Evolutionary conservation across 2,329 filamentous ascomycete species (phyloP).

Genomic region (Trichoderma breve): DNA sequence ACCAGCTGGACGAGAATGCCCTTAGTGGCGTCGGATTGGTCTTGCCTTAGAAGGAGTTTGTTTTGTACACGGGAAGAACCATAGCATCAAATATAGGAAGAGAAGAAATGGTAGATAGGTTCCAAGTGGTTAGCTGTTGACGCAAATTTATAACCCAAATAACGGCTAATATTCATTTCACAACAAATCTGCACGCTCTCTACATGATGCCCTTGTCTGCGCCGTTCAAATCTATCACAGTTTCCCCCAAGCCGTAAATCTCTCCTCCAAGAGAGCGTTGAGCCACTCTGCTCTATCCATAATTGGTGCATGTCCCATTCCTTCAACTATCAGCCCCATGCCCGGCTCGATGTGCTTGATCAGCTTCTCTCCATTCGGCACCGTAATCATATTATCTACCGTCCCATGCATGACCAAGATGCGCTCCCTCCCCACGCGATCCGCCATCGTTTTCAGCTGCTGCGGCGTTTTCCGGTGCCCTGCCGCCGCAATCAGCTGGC

Average conservation of each 20-base stretch:
- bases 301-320: constrained; percentile 71
- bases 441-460: constrained; percentile 64
- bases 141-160: background rate
- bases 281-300: constrained; percentile 71
- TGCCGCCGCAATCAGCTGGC: constrained; percentile 74
- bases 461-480: constrained; percentile 73
- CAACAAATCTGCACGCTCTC: background rate
- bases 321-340: constrained; percentile 62
- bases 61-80: background rate
- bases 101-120: background rate
- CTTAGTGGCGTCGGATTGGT: constrained; percentile 89
- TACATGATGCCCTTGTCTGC: background rate
- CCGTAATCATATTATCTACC: constrained; percentile 73
- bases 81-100: background rate
- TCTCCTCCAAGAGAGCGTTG: constrained; percentile 59
- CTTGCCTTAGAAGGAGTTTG: constrained; percentile 52
- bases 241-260: constrained; percentile 52
- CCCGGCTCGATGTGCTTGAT: constrained; percentile 63
- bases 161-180: background rate
- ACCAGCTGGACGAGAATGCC: constrained; percentile 71
- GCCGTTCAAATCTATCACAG: constrained; percentile 31
- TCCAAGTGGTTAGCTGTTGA: background rate
- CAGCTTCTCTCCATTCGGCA: constrained; percentile 67
- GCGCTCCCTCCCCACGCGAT: constrained; percentile 67
- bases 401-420: constrained; percentile 78